These are phyloP conservation scores for Phytophthora agathidicida DNA, from an alignment of 352 stramenopile genomes.

Conservation along the genomic window DNA sequence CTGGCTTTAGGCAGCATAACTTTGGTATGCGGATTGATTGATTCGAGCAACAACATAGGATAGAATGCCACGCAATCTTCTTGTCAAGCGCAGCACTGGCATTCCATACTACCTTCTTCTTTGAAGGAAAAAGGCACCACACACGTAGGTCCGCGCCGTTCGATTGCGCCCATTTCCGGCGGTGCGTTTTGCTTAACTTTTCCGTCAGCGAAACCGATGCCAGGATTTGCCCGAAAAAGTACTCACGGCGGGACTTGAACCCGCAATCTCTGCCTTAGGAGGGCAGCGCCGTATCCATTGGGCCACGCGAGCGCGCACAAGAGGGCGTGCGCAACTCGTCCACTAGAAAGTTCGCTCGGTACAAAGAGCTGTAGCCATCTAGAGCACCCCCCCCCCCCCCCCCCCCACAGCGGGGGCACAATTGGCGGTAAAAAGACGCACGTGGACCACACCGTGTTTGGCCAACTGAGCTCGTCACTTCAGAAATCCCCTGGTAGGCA, in stretches of 20 bases:
- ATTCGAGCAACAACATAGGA: too few relatives aligned
- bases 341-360: slow-evolving; percentile 22
- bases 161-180: too few relatives aligned
- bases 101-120: too few relatives aligned
- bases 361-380: slow-evolving; percentile 13
- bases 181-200: not conserved
- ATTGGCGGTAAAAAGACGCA: slow-evolving; percentile 4
- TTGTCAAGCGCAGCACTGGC: too few relatives aligned
- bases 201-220: not conserved
- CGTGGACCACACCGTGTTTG: slow-evolving; percentile 30
- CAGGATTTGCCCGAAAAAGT: slow-evolving; percentile 28
- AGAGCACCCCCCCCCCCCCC: too few relatives aligned
- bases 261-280: slow-evolving; percentile 82
- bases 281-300: slow-evolving; percentile 77
- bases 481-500: slow-evolving; percentile 3
- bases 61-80: too few relatives aligned
- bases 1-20: too few relatives aligned
- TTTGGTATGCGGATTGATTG: too few relatives aligned
- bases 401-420: too few relatives aligned
- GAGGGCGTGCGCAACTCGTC: not conserved
- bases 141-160: too few relatives aligned
- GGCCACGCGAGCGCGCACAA: slow-evolving; percentile 54
- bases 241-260: slow-evolving; percentile 81
- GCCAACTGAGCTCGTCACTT: slow-evolving; percentile 23
- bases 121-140: too few relatives aligned